Conservation (phyloP, 169 alveolate species). For the Cardiosporidium cionae region DNA sequence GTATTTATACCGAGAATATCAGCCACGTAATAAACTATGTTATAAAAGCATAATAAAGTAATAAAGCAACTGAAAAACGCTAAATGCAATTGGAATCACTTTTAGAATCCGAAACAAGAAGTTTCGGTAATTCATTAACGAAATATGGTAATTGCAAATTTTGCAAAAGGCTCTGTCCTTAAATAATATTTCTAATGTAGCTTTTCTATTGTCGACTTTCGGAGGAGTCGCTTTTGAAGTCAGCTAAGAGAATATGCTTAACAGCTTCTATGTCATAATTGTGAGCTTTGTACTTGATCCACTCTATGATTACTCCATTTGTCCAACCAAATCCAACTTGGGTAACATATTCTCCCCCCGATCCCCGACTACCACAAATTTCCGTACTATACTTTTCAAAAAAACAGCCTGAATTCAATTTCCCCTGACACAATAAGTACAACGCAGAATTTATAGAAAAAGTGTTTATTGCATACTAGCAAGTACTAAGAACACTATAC, state of each 20-base stretch:
- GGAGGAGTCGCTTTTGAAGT: neutral
- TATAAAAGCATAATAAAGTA: too few species aligned
- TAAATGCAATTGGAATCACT: too few species aligned
- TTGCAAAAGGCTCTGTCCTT: too few species aligned
- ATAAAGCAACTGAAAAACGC: too few species aligned
- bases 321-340: slow-evolving; percentile 50
- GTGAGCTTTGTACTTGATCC: neutral
- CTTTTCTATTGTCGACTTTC: neutral
- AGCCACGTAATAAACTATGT: too few species aligned
- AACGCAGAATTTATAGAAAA: neutral
- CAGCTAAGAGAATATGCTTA: neutral
- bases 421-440: slow-evolving; percentile 1
- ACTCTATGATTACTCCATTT: slow-evolving; percentile 37
- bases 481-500: neutral
- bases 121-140: too few species aligned
- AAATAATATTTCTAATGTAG: too few species aligned
- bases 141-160: too few species aligned
- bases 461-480: neutral
- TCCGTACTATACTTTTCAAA: slow-evolving; percentile 33
- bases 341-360: slow-evolving; percentile 38
- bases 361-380: slow-evolving; percentile 31
- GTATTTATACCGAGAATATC: too few species aligned
- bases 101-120: too few species aligned
- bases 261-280: neutral
- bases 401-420: slow-evolving; percentile 11